Evolutionary conservation across 495 filamentous ascomycete species (phyloP), one percentile per base, ranked within the genome.

Genomic region (Thermothielavioides terrestris): DNA sequence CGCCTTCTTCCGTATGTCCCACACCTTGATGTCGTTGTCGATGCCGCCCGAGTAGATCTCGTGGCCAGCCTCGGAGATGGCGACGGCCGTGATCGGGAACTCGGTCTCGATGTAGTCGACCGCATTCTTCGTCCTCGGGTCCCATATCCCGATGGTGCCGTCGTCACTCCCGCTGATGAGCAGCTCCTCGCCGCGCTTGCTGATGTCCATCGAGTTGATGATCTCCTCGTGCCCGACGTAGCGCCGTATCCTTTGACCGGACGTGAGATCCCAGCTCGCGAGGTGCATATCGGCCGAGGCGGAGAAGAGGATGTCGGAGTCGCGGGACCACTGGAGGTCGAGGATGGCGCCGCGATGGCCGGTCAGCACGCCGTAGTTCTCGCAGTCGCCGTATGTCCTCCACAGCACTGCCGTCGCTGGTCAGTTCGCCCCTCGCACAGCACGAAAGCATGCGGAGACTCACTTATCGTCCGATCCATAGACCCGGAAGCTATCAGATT

Each of bases 1-100:
- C 0, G 80, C 80, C 62, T 90, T 88, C 70, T 95, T 96, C 54
- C 94, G 82, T 50, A 96, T 66, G 68, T 99, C 94, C 88, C 91
- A 99, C 6, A 92, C 87, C 61, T 94, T 89, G 63, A 99, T 94
- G 49, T 94, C 89, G 56, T 96, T 95, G 64, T 97, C 92, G 48
- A 99, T 96, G 9, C 89, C 86, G 30, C 92, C 92, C 15, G 85
- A 89, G 64, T 89, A 99, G 6, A 99, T 77, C 68, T 99, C 94
- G 62, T 92, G 95, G 14, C 91, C 92, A 15, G 89, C 88, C 68
- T 95, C 90, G 4, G 89, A 84, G 6, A 96, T 66, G 4, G 91
- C 88, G 0, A 97, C 83, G 0, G 90, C 86, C 0, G 91, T 96
- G 55, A 99, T 82, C 6, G 94, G 92, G 42, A 94, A 92, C 42